Evolutionary conservation across 768 basidiomycete species (phyloP), one percentile per base, ranked within the genome.

Genomic region (Naganishia antarctica): DNA sequence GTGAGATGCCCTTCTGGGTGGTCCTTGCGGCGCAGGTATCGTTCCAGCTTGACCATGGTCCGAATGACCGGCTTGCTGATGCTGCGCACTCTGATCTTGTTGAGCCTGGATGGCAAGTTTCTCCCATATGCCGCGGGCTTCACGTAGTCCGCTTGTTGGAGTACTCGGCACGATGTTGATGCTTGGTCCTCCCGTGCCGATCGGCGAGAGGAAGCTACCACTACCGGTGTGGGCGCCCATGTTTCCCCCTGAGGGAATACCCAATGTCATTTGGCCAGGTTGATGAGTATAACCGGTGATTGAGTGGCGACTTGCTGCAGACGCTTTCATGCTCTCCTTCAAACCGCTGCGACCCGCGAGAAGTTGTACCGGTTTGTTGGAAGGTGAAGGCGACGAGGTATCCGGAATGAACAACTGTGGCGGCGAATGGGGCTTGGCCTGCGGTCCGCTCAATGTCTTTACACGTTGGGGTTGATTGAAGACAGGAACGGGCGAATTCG

Each of bases 81-180:
- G 1, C 31, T 46, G 41, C 1, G 59, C 43, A 11, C 37, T 28
- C 61, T 66, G 65, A 45, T 50, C 23, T 18, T 61, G 47, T 28
- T 61, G 60, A 29, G 66, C 66, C 50, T 67, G 66, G 13, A 60
- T 49, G 3, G 61, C 66, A 21, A 67, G 61, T 41, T 50, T 57
- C 37, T 67, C 66, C 66, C 66, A 67, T 18, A 67, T 67, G 2
- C 66, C 66, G 49, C 61, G 44, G 18, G 47, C 61, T 32, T 67
- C 66, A 16, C 62, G 53, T 9, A 67, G 46, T 18, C 49, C 66
- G 45, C 66, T 67, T 12, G 61, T 67, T 15, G 66, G 66, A 16
- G 66, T 67, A n/a, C 60, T 61, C 3, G 66, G 66, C 12, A 67
- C 66, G 18, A 67, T 63, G 21, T 67, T 67, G 61, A 67, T 67